These are phyloP conservation scores for Spinellus fusiger DNA, from an alignment of 192 early-diverging fungal species.

Conservation along the genomic window DNA sequence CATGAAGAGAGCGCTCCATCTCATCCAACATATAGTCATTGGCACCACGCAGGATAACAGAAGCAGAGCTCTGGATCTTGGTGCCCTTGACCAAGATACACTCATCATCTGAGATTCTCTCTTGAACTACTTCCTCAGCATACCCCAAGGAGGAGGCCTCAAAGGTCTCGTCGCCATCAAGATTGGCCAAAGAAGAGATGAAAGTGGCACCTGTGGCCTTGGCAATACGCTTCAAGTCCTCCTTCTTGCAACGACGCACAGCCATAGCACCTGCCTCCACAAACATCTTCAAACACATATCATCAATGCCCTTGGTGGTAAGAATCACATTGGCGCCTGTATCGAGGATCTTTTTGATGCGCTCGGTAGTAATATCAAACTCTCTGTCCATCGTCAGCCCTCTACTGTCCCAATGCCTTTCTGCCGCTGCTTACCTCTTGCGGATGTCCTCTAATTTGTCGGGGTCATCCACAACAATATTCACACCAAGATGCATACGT, in stretches of 20 bases:
- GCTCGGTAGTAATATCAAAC: conserved; percentile 91
- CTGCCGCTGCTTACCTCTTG: conserved; percentile 45
- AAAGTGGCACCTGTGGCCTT: conserved; percentile 95
- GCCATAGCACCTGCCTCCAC: conserved; percentile 97
- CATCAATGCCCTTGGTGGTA: conserved; percentile 98
- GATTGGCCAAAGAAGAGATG: conserved; percentile 90
- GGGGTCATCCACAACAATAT: conserved; percentile 98
- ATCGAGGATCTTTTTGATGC: conserved; percentile 88
- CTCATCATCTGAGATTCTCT: conserved; percentile 96
- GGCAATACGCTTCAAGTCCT: conserved; percentile 94
- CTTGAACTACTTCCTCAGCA: conserved; percentile 94
- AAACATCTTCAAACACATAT: conserved; percentile 95
- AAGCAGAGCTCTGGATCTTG: conserved; percentile 79
- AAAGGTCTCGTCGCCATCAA: conserved; percentile 97
- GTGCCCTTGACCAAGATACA: conserved; percentile 94
- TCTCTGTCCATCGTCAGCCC: conserved; percentile 54
- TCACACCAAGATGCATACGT: conserved; percentile 95
- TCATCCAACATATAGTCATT: conserved; percentile 99
- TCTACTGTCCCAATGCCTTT: neutral
- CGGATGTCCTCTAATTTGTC: conserved; percentile 97
- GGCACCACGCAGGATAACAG: conserved; percentile 95
- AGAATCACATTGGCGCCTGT: conserved; percentile 94
- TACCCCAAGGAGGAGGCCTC: conserved; percentile 83
- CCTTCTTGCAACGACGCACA: conserved; percentile 91
- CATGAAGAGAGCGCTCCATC: conserved; percentile 97